These are phyloP conservation scores for Chalaropsis thielavioides DNA, from an alignment of 2,329 filamentous ascomycete genomes.

Conservation along the genomic window DNA sequence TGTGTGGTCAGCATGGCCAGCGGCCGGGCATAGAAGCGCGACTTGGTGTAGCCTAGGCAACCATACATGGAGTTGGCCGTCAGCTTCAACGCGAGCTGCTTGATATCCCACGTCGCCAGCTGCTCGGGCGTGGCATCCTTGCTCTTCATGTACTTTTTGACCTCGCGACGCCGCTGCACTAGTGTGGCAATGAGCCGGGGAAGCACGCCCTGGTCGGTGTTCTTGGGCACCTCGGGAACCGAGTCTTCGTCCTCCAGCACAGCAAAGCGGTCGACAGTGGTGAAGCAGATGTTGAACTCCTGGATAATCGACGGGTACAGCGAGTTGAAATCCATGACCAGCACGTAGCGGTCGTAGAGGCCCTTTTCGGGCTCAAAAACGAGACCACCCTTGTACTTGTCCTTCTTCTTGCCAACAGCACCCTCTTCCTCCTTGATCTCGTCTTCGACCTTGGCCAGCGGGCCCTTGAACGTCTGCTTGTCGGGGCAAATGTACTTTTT, in stretches of 20 bases:
- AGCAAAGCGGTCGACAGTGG: slow-evolving; percentile 69
- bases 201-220: slow-evolving; percentile 70
- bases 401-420: slow-evolving; percentile 73
- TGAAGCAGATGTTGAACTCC: slow-evolving; percentile 99
- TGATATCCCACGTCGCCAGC: slow-evolving; percentile 92
- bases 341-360: slow-evolving; percentile 91
- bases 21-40: slow-evolving; percentile 90
- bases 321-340: slow-evolving; percentile 99
- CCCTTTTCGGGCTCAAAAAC: slow-evolving; percentile 97
- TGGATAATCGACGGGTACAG: slow-evolving; percentile 98
- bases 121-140: slow-evolving; percentile 75
- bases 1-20: slow-evolving; percentile 90
- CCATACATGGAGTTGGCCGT: slow-evolving; percentile 99
- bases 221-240: slow-evolving; percentile 71
- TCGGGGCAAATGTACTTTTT: slow-evolving; percentile 98
- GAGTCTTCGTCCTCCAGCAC: slow-evolving; percentile 59
- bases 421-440: slow-evolving; percentile 40
- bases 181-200: slow-evolving; percentile 84
- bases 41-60: slow-evolving; percentile 91
- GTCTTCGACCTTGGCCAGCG: slow-evolving; percentile 7
- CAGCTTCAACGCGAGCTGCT: slow-evolving; percentile 88
- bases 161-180: slow-evolving; percentile 74
- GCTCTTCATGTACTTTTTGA: slow-evolving; percentile 95
- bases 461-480: slow-evolving; percentile 66
- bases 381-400: slow-evolving; percentile 96